Evolutionary conservation across 495 filamentous ascomycete genomes (phyloP), one percentile per base, ranked within the genome.

Genomic region (Aspergillus ostianus): DNA sequence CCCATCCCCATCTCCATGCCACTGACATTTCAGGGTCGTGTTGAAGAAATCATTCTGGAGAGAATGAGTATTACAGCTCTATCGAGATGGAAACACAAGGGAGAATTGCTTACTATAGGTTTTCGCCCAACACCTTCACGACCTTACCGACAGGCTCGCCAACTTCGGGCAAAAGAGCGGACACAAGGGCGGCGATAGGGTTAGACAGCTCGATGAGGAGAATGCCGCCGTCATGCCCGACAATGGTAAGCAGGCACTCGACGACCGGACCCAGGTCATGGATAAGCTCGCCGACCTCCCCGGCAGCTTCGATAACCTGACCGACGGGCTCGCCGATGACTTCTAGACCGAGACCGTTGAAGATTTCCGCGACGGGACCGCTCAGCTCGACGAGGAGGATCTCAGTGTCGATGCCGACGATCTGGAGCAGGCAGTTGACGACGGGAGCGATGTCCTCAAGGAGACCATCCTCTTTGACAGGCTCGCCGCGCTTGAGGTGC

Each of bases 221-320:
- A 32, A 60, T 48, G 9, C 55, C 51, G 32, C 52, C 51, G 41
- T 67, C 68, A n/a, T 68, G 52, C 26, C 64, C 68, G 10, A 68
- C 41, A n/a, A 68, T 52, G 26, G 64, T 66, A 29, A 70, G 56
- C 26, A 66, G 55, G 58, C 65, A 65, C 56, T 66, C 65, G 15
- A 68, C 52, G 27, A 60, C 56, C 21, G 57, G 61, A 36, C 62
- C 65, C 9, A 70, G 49, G 27, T 66, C 65, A 0, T 53, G 29
- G 57, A 70, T 8, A 23, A 70, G 61, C 15, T 60, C 64, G 26
- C 68, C 68, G 17, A 66, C 53, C 20, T 55, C 51, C 18, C 50
- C 53, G 13, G 60, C 60, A n/a, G 60, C 48, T 20, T 45, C 26
- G 49, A 66, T 44, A 17, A 63, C 57, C 2, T 53, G 15, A 18